Percentiles rank a stretch among this genome's conserved stretches.
phyloP scores from a whole-genome alignment of 73 alveolate species.

The Symbiodinium pilosum region DNA sequence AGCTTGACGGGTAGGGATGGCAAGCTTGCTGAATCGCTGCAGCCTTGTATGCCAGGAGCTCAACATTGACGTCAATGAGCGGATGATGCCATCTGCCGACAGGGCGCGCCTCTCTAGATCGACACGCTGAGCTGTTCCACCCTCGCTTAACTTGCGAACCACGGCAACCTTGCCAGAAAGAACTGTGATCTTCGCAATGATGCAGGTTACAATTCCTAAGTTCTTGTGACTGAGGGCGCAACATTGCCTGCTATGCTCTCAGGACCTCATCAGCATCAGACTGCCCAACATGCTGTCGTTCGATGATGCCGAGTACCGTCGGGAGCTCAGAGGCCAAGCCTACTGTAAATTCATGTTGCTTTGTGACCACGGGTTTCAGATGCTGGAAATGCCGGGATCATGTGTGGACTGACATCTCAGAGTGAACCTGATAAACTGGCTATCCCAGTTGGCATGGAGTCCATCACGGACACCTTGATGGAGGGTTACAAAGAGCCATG shows the following conservation, averaged over 20 bases:
- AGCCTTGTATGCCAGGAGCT: background rate
- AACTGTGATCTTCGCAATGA: no score
- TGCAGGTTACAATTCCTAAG: background rate
- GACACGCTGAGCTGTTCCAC: background rate
- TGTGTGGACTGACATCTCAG: no score
- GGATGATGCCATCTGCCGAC: constrained; percentile 2
- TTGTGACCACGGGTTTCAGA: no score
- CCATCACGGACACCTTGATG: constrained; percentile 58
- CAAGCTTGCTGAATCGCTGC: no score
- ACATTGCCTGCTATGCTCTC: background rate
- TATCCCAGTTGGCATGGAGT: constrained; percentile 39
- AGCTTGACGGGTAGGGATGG: no score
- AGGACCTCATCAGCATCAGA: constrained; percentile 73
- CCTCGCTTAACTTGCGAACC: background rate
- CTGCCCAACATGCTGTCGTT: constrained; percentile 71
- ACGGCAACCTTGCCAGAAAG: no score
- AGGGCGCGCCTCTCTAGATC: background rate
- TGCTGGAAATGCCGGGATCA: no score
- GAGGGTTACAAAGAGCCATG: constrained; percentile 71
- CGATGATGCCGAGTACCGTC: constrained; percentile 25
- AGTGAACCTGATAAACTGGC: background rate
- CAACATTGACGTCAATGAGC: constrained; percentile 12
- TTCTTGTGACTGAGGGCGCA: background rate
- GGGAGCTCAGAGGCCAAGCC: background rate
- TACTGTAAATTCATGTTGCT: no score